phyloP scores from a whole-genome alignment of 176 grass and related monocot species.

The Zea mays region Zm-B73-REFERENCE-NAM-5.0 NC_050104.1:133208001-133208500 shows the following conservation, averaged over 20 bases:
- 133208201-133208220: constrained; percentile 66
- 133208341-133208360: neutral
- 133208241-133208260: constrained; percentile 48
- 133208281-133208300: neutral
- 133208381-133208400: neutral
- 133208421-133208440: no score
- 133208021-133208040: constrained; percentile 33
- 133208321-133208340: neutral
- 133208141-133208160: constrained; percentile 49
- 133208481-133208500: no score
- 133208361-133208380: neutral
- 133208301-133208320: neutral
- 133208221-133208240: constrained; percentile 53
- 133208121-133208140: constrained; percentile 54
- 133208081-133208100: constrained; percentile 70
- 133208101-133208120: constrained; percentile 64
- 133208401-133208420: neutral
- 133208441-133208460: no score
- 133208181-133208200: constrained; percentile 57
- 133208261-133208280: constrained; percentile 39
- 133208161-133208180: constrained; percentile 42
- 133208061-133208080: constrained; percentile 53
- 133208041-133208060: constrained; percentile 44
- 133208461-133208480: no score
- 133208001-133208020: constrained; percentile 56